Conservation (phyloP, 305 asterid species). For the Nicotiana rustica region DNA sequence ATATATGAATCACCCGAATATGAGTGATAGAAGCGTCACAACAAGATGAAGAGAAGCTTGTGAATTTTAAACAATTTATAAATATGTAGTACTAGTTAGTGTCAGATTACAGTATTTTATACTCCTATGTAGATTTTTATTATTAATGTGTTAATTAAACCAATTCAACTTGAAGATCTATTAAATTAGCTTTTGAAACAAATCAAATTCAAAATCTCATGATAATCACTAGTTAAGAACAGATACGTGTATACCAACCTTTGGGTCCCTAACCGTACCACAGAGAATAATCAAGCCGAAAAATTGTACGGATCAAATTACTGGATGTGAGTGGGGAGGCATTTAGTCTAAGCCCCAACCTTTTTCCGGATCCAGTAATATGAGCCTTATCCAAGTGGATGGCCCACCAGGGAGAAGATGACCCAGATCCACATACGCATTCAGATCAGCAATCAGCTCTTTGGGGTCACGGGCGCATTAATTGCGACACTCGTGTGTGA, state of each 20-base stretch:
- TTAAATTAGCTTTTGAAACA: neutral
- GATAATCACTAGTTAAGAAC: constrained; percentile 20
- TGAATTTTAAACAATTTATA: no score
- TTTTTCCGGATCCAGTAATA: constrained; percentile 58
- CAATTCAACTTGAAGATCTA: neutral
- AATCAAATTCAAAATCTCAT: neutral
- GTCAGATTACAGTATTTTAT: no score
- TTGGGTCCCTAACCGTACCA: neutral
- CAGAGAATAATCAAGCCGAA: neutral
- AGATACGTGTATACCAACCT: neutral
- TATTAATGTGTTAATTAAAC: constrained; percentile 20
- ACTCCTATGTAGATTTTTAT: no score
- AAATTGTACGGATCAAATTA: neutral
- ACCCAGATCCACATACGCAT: constrained; percentile 73
- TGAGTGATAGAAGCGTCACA: no score
- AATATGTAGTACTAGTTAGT: no score
- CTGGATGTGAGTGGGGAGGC: neutral
- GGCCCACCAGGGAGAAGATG: constrained; percentile 67
- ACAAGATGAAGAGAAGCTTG: no score
- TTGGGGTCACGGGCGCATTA: constrained; percentile 88
- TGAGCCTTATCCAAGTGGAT: constrained; percentile 53
- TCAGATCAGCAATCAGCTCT: constrained; percentile 39
- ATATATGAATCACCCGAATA: no score
- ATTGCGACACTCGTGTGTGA: constrained; percentile 44
- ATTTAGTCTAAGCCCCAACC: constrained; percentile 46